phyloP scores from a whole-genome alignment of 768 basidiomycete species.

The Sistotremastrum niveocremeum region DNA sequence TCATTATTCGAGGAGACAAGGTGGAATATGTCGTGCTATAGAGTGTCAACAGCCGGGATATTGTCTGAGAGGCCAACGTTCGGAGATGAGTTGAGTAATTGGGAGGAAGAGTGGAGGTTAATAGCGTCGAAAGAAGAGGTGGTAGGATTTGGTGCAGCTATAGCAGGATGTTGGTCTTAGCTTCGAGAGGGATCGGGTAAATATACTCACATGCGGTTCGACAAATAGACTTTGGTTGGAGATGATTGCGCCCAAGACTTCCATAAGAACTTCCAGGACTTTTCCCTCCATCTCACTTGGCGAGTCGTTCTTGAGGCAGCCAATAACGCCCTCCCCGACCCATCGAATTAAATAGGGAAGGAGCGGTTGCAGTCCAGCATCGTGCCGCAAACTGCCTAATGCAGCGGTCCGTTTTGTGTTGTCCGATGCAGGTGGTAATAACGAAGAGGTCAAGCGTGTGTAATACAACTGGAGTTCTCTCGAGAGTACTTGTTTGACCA shows the following conservation, averaged over 20 bases:
- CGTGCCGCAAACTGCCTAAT: conserved; percentile 74
- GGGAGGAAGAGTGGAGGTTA: conserved; percentile 74
- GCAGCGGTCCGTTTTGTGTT: conserved; percentile 73
- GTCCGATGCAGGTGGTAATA: conserved; percentile 60
- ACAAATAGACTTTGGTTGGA: conserved; percentile 84
- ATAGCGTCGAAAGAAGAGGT: conserved; percentile 78
- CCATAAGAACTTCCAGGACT: conserved; percentile 68
- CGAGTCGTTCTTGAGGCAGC: conserved; percentile 32
- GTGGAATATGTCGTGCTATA: conserved; percentile 85
- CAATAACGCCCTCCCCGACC: conserved; percentile 80
- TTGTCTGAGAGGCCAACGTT: conserved; percentile 67
- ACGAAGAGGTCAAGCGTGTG: conserved; percentile 71
- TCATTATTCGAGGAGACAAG: conserved; percentile 80
- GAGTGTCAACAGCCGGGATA: conserved; percentile 67
- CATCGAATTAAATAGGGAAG: conserved; percentile 91
- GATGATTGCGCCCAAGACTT: conserved; percentile 72
- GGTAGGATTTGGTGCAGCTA: conserved; percentile 95
- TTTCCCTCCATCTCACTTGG: conserved; percentile 55
- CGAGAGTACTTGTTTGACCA: conserved; percentile 87
- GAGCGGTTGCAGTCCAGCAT: conserved; percentile 84
- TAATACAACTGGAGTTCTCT: conserved; percentile 93
- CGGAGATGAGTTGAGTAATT: conserved; percentile 62
- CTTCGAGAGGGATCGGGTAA: neutral
- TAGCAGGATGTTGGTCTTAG: neutral
- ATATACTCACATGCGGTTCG: conserved; percentile 80